phyloP scores from a whole-genome alignment of 805 yeast genomes.

The Clavispora asparagi region DNA sequence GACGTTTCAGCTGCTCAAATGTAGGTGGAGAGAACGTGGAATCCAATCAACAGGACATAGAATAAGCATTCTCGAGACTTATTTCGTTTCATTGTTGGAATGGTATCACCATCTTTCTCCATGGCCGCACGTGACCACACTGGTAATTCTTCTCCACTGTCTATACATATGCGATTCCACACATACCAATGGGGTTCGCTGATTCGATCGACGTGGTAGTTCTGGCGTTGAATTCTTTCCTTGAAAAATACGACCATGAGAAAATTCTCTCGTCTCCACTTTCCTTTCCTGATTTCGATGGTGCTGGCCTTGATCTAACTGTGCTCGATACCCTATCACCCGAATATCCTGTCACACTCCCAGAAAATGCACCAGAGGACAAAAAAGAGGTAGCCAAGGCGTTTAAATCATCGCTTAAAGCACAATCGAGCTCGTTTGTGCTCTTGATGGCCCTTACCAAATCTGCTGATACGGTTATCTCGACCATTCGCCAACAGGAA shows the following conservation, averaged over 20 bases:
- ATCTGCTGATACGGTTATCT: constrained; percentile 1
- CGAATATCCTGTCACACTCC: neutral
- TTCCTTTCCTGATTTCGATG: neutral
- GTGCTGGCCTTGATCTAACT: neutral
- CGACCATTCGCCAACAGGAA: neutral
- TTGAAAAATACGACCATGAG: neutral
- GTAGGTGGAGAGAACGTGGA: too few relatives aligned
- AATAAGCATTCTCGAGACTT: too few relatives aligned
- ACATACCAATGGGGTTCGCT: neutral
- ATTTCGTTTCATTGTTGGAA: too few relatives aligned
- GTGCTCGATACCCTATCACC: neutral
- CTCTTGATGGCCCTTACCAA: constrained; percentile 19
- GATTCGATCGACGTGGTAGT: neutral
- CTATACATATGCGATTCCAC: too few relatives aligned
- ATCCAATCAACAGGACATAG: too few relatives aligned
- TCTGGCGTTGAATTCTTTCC: neutral
- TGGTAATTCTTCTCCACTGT: neutral
- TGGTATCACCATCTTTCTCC: too few relatives aligned
- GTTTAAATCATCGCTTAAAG: constrained; percentile 20
- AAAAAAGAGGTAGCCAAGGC: constrained; percentile 9
- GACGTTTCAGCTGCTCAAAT: too few relatives aligned
- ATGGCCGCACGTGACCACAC: neutral
- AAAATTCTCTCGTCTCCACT: neutral
- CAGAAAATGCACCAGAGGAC: neutral
- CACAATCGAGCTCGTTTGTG: constrained; percentile 18